Conservation (phyloP, 257 asterid genomes). For the Nicotiana sylvestris region DNA sequence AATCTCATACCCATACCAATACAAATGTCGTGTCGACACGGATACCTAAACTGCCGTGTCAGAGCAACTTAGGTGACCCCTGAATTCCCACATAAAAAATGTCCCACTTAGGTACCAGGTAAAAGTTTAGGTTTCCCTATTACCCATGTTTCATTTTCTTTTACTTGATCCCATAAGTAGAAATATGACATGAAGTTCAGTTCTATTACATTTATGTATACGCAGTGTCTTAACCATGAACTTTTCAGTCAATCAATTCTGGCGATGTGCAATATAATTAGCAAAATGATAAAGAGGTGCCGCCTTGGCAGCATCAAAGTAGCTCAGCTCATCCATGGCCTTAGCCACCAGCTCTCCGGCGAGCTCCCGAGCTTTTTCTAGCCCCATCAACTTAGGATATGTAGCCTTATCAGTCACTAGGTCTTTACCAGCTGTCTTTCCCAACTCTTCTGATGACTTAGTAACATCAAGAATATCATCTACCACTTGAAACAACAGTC, state of each 20-base stretch:
- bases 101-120: not conserved
- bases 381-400: constrained; percentile 65
- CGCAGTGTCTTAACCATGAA: not conserved
- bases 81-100: not conserved
- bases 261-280: constrained; percentile 52
- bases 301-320: constrained; percentile 47
- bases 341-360: constrained; percentile 38
- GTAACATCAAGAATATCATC: constrained; percentile 70
- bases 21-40: too few species aligned
- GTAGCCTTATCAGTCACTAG: constrained; percentile 51
- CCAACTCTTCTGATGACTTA: constrained; percentile 43
- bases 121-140: not conserved
- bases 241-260: constrained; percentile 24
- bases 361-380: constrained; percentile 43
- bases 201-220: not conserved
- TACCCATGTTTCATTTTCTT: not conserved
- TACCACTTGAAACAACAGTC: constrained; percentile 75
- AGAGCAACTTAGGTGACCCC: too few species aligned
- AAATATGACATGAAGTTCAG: not conserved
- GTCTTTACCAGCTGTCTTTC: constrained; percentile 74
- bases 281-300: constrained; percentile 62
- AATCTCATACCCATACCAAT: too few species aligned
- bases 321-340: constrained; percentile 53
- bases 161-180: not conserved
- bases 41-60: too few species aligned